Conservation (phyloP, 2,329 filamentous ascomycete species). For the Magnaporthiopsis rhizophila region DNA sequence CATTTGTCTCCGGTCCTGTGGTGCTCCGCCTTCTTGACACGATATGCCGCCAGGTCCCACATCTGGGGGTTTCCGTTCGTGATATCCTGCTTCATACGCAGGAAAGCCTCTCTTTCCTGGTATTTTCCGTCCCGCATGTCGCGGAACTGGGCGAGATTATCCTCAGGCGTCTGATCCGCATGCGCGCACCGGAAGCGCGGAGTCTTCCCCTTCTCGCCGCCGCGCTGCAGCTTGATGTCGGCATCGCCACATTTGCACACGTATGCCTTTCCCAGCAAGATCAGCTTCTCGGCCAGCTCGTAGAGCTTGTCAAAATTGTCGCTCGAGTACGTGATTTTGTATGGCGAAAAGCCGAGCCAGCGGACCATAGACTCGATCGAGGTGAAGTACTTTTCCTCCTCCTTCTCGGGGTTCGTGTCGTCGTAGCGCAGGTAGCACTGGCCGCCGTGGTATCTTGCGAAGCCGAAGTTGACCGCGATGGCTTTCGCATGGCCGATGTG, state of each 20-base stretch:
- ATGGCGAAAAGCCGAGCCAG: constrained; percentile 77
- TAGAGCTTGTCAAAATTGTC: constrained; percentile 88
- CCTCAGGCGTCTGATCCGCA: constrained; percentile 64
- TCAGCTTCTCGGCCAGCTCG: constrained; percentile 78
- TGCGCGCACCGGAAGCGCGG: constrained; percentile 75
- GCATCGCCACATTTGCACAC: constrained; percentile 81
- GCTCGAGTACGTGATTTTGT: constrained; percentile 74
- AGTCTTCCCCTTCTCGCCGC: constrained; percentile 61
- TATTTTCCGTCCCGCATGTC: constrained; percentile 91
- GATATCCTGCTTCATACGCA: constrained; percentile 91
- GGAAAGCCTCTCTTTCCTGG: constrained; percentile 70
- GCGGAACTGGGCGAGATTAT: constrained; percentile 71
- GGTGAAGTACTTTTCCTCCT: constrained; percentile 81
- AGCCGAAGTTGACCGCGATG: constrained; percentile 94
- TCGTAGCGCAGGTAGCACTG: constrained; percentile 42
- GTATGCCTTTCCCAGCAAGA: constrained; percentile 63
- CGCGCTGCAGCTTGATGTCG: constrained; percentile 81
- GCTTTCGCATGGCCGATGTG: constrained; percentile 95
- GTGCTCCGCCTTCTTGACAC: constrained; percentile 64
- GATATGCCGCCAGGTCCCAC: constrained; percentile 93
- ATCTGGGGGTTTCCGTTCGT: constrained; percentile 82
- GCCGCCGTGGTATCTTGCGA: constrained; percentile 76
- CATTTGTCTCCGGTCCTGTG: constrained; percentile 75
- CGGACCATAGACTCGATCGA: constrained; percentile 82
- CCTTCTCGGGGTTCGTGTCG: constrained; percentile 90